Conservation (phyloP, 1,139 yeast species). For the Yamadazyma triangularis region DNA sequence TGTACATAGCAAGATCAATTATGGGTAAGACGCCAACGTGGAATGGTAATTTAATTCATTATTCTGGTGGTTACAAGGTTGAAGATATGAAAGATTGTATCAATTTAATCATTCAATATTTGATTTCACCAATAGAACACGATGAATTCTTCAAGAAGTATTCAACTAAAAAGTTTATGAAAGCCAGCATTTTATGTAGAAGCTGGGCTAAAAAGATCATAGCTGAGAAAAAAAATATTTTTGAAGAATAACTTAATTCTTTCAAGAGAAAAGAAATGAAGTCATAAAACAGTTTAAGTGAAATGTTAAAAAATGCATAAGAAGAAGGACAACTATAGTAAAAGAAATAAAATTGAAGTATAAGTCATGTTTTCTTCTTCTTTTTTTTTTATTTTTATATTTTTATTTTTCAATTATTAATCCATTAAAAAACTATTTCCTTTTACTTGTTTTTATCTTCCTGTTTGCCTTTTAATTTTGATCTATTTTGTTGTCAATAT, state of each 20-base stretch:
- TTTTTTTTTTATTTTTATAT: no score
- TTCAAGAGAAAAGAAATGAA: neutral
- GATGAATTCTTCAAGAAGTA: constrained; percentile 94
- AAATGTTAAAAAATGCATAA: no score
- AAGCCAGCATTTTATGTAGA: constrained; percentile 82
- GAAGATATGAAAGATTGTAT: constrained; percentile 69
- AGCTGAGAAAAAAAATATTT: constrained; percentile 29
- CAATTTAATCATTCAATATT: constrained; percentile 70
- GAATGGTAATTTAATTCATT: constrained; percentile 82
- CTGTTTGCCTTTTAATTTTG: neutral
- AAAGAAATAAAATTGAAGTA: no score
- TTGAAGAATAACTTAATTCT: constrained; percentile 10
- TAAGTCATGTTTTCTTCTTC: neutral
- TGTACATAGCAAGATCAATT: constrained; percentile 81
- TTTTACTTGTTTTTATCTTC: neutral
- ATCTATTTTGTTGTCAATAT: neutral
- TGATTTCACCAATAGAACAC: constrained; percentile 80
- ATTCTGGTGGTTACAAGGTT: constrained; percentile 86
- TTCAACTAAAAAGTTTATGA: constrained; percentile 86
- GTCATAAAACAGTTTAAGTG: neutral
- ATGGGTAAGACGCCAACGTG: constrained; percentile 67
- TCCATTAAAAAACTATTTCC: neutral
- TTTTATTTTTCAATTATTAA: no score
- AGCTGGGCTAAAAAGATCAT: constrained; percentile 79
- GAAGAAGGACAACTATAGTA: no score